Base-by-base conservation (phyloP, 441 rosid species). In the Manihot esculenta region DNA sequence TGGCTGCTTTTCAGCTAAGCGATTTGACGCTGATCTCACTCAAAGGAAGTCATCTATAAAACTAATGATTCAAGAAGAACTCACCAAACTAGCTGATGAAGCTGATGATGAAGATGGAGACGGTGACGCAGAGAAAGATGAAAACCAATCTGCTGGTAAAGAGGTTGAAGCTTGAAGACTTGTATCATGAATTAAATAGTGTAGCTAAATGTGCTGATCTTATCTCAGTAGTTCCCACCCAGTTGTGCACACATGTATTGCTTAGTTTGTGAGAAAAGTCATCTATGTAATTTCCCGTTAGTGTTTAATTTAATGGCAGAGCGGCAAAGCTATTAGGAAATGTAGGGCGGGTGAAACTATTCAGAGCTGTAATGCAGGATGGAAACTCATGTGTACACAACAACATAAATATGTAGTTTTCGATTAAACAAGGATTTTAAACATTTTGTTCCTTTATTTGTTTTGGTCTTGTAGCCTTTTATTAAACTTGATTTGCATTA, bases 61-160 rank as follows among this genome's bases (percentile, higher is more conserved):
- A 86, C 51, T 79, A 35, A 86, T 92, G 85, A 90, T 92, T 71
- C 98, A 92, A 76, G 96, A 86, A 20, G 99, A 94, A 82, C 98
- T 94, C 61, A 87, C 92, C 13, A 94, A 92, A 80, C 79, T 94
- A 69, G 98, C 97, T 4, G 94, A 89, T 7, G 97, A 87, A 58
- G 95, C 78, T 0, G 94, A 88, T 1, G 88, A 90, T 18, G 97
- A 89, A 23, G 93, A 83, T 1, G 95, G 78, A 15, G 97, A 88
- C 58, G 91, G 75, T 0, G 88, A 86, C 14, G 85, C 82, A 0
- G 89, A 74, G 80, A 88, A 84, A 69, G 89, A 83, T 18, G 88
- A 86, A 72, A 76, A 66, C 26, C 78, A 69, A 55, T 62, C 84
- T 0, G 83, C 75, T 0, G 87, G 70, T 9, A 70, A 81, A 60